Evolutionary conservation across 306 rosid genomes (phyloP), one percentile per base, ranked within the genome.

Genomic region (Cucurbita ficifolia): DNA sequence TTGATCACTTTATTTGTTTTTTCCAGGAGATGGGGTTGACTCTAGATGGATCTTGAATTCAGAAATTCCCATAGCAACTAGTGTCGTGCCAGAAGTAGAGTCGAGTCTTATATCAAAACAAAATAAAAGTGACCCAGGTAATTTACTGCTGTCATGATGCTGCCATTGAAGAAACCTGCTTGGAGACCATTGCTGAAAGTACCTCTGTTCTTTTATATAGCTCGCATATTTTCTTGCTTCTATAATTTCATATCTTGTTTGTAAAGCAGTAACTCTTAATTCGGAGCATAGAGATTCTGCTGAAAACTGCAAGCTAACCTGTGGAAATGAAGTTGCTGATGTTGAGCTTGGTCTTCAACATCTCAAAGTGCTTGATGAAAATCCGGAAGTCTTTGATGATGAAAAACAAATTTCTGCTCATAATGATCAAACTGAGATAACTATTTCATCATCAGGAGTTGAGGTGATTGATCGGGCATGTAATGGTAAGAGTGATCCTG

Each of bases 21-120:
- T 61, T 81, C 57, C 85, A 89, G 97, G 81, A 45, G 77, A 79
- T 71, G 86, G 76, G 82, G 77, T 64, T 46, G 78, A 77, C 76
- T 70, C 81, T 78, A 83, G 81, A 45, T 86, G 81, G 78, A 63
- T 79, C 76, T 77, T 35, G 77, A 58, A 74, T 60, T 16, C 54
- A 60, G 77, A 74, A 46, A 59, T 59, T 24, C 69, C 68, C 69
- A 16, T 46, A 60, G 39, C 45, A 7, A 36, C 40, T 19, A 45
- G 57, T 46, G 17, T 24, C 10, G 46, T 49, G 10, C 68, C 68
- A 40, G 67, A 56, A 55, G 42, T 73, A 21, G 61, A 40, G 36
- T 14, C 77, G 17, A 74, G n/a, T 45, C 46, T 24, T 45, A 29
- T 58, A 29, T 36, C 46, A 24, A 58, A 56, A 59, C 46, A 11